A percentile compares a stretch with the other conserved stretches of the same genome.
Conservation (phyloP, 441 rosid species). For the Melastoma candidum region DNA sequence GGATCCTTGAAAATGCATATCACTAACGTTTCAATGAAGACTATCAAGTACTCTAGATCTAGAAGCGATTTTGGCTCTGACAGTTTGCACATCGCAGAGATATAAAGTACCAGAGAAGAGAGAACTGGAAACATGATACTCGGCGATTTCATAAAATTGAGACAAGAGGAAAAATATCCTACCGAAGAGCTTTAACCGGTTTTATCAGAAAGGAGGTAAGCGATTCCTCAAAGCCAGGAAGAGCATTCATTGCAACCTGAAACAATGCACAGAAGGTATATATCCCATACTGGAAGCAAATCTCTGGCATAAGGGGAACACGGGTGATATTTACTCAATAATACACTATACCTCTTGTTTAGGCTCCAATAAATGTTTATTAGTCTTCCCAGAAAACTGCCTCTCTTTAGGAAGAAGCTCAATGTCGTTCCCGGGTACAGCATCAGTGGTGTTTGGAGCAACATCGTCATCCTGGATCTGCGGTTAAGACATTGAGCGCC, state of each 20-base stretch:
- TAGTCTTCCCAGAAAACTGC: slow-evolving; percentile 34
- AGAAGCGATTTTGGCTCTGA: too few relatives aligned
- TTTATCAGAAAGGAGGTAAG: slow-evolving; percentile 71
- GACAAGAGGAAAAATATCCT: slow-evolving; percentile 17
- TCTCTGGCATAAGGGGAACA: slow-evolving; percentile 6
- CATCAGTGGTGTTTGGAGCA: slow-evolving; percentile 40
- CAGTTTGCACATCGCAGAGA: too few relatives aligned
- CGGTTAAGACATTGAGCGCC: slow-evolving; percentile 18
- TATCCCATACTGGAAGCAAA: slow-evolving; percentile 7
- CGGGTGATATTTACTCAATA: background rate
- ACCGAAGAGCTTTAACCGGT: slow-evolving; percentile 92
- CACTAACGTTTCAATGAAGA: too few relatives aligned
- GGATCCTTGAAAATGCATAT: too few relatives aligned
- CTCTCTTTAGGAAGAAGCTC: slow-evolving; percentile 24
- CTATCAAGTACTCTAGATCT: too few relatives aligned
- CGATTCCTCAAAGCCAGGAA: slow-evolving; percentile 46
- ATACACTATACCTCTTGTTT: slow-evolving; percentile 40
- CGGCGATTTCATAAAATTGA: slow-evolving; percentile 3
- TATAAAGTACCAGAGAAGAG: background rate
- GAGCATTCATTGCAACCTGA: slow-evolving; percentile 59
- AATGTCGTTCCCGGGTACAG: slow-evolving; percentile 19
- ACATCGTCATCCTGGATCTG: slow-evolving; percentile 71
- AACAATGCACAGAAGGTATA: slow-evolving; percentile 14
- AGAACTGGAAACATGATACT: background rate
- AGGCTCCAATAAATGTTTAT: slow-evolving; percentile 40